Conservation (phyloP, 345 rosid genomes). For the Hypericum perforatum region DNA sequence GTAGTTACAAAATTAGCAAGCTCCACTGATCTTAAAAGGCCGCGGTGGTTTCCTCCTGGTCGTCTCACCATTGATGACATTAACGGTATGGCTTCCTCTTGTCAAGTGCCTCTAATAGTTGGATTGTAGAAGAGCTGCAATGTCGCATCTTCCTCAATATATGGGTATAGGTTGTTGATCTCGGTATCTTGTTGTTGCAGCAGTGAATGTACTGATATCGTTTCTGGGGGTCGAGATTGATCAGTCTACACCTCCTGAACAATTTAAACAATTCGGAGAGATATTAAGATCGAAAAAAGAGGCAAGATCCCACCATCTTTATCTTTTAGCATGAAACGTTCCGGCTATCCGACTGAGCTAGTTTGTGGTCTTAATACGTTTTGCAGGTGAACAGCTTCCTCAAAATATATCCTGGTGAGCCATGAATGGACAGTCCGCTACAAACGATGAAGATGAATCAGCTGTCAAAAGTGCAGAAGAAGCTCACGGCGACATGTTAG, state of each 20-base stretch:
- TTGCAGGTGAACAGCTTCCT: slow-evolving; percentile 12
- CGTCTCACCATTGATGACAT: slow-evolving; percentile 13
- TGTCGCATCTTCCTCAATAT: too few species aligned
- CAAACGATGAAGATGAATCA: slow-evolving; percentile 12
- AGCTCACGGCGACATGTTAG: slow-evolving; percentile 6
- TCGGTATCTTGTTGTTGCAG: slow-evolving; percentile 6
- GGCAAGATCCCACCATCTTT: neutral
- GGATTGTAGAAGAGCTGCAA: neutral
- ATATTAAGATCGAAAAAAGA: slow-evolving; percentile 4
- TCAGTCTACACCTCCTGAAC: slow-evolving; percentile 3
- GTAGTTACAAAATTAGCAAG: slow-evolving; percentile 13
- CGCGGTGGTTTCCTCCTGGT: slow-evolving; percentile 14
- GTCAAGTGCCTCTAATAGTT: neutral
- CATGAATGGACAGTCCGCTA: slow-evolving; percentile 17
- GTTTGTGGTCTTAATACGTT: neutral
- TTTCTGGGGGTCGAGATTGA: slow-evolving; percentile 13
- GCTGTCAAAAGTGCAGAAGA: slow-evolving; percentile 16
- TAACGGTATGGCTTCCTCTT: slow-evolving; percentile 1
- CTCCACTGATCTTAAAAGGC: slow-evolving; percentile 1
- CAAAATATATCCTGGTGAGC: slow-evolving; percentile 10
- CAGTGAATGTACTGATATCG: slow-evolving; percentile 9
- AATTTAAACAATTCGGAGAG: slow-evolving; percentile 9
- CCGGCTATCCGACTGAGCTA: too few species aligned
- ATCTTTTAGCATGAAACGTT: too few species aligned
- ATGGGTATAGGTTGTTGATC: too few species aligned